phyloP scores from a whole-genome alignment of 257 asterid species.

The Solanum habrochaites region DNA sequence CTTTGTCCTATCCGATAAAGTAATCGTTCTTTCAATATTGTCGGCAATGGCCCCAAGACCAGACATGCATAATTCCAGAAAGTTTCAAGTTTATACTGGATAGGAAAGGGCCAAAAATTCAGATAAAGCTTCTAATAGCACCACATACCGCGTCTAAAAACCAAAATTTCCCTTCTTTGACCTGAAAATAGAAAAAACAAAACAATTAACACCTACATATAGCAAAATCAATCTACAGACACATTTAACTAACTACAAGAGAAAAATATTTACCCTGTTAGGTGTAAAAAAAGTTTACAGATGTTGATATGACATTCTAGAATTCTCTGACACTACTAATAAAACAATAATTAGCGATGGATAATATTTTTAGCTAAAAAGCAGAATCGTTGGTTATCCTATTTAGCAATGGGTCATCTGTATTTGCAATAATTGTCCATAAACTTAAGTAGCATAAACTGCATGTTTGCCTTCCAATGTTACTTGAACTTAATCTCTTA shows the following conservation, averaged over 20 bases:
- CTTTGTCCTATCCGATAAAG: constrained; percentile 47
- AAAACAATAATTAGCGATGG: not conserved
- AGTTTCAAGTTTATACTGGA: constrained; percentile 22
- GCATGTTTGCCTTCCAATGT: not conserved
- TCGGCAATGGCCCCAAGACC: constrained; percentile 55
- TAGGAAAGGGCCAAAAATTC: constrained; percentile 11
- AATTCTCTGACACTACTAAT: not conserved
- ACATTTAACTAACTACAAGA: not conserved
- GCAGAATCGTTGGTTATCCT: not conserved
- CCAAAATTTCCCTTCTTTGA: not conserved
- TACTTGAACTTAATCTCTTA: not conserved
- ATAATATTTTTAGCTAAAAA: not conserved
- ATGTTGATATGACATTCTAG: not conserved
- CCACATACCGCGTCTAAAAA: not conserved
- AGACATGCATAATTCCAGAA: constrained; percentile 83
- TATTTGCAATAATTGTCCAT: not conserved
- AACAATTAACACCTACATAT: not conserved
- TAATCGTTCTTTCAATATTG: constrained; percentile 34
- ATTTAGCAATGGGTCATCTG: not conserved
- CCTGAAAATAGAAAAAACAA: not conserved
- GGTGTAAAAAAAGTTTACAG: not conserved
- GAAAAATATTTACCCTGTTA: too few relatives aligned
- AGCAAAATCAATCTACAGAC: not conserved
- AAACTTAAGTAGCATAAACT: not conserved
- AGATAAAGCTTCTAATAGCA: constrained; percentile 15